These are phyloP conservation scores for Zoysia matrella DNA, from an alignment of 202 grass and related monocot genomes.

Conservation along the genomic window DNA sequence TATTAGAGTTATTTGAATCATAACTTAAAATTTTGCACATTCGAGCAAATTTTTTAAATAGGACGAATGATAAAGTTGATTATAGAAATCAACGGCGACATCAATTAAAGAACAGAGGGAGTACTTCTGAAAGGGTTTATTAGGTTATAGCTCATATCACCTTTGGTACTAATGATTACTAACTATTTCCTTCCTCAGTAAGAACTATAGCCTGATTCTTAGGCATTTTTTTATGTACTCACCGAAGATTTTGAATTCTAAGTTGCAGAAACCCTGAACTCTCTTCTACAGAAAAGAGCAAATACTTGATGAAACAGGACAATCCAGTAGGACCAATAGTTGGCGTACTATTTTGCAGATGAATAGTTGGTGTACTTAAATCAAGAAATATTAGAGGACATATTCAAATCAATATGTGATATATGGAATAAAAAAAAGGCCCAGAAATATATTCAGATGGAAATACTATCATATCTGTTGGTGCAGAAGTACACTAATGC, in stretches of 20 bases:
- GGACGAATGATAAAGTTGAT: no score
- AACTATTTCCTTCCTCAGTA: slow-evolving; percentile 3
- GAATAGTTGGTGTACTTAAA: slow-evolving; percentile 29
- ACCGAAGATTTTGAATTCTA: not conserved
- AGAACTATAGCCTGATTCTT: slow-evolving; percentile 1
- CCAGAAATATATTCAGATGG: slow-evolving; percentile 12
- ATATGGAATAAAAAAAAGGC: slow-evolving; percentile 5
- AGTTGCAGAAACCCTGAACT: not conserved
- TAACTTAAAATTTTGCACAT: no score
- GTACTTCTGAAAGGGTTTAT: slow-evolving; percentile 9
- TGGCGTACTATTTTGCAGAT: slow-evolving; percentile 2
- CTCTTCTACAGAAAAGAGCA: not conserved
- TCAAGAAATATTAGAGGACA: not conserved
- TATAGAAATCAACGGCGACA: no score
- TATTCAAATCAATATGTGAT: slow-evolving; percentile 25
- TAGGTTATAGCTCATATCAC: slow-evolving; percentile 9
- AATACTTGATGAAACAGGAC: not conserved
- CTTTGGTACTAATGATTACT: not conserved
- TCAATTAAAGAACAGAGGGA: no score
- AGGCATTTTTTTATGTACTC: not conserved
- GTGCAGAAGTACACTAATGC: slow-evolving; percentile 35
- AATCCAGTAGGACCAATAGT: not conserved
- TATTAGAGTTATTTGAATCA: no score
- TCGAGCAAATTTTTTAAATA: no score
- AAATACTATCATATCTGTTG: slow-evolving; percentile 47